Percentiles rank a stretch among this genome's conserved stretches.
Evolutionary conservation across 2,329 filamentous ascomycete species (phyloP).

Genomic region (Cordyceps pruinosa): DNA sequence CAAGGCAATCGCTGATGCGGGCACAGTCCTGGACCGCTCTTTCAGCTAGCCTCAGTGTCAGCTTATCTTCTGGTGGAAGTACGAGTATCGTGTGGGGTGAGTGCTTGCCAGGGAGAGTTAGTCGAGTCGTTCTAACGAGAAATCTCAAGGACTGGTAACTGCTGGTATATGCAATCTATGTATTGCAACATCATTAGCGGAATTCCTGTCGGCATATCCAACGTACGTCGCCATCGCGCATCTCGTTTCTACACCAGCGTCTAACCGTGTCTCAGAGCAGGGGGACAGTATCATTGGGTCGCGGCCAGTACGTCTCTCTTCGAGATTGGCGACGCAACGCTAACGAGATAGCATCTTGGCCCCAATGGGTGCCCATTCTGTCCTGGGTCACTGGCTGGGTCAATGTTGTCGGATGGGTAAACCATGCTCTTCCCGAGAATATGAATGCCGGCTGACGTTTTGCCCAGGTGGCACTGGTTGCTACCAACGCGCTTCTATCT

Average conservation of each 20-base stretch:
- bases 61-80: constrained; percentile 60
- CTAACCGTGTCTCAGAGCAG: constrained; percentile 27
- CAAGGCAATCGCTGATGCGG: neutral
- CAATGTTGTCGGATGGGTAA: constrained; percentile 57
- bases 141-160: constrained; percentile 21
- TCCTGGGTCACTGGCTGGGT: constrained; percentile 47
- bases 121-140: too few relatives aligned
- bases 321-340: too few relatives aligned
- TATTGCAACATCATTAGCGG: constrained; percentile 59
- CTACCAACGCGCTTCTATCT: constrained; percentile 60
- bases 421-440: too few relatives aligned
- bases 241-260: neutral
- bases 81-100: constrained; percentile 64
- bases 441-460: neutral
- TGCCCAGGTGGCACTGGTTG: constrained; percentile 49
- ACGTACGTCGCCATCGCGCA: constrained; percentile 22
- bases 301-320: constrained; percentile 40
- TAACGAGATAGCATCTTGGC: constrained; percentile 17
- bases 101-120: too few relatives aligned
- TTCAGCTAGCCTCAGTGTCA: constrained; percentile 37
- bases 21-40: constrained; percentile 37
- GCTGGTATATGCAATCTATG: constrained; percentile 29
- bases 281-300: constrained; percentile 66
- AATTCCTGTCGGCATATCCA: constrained; percentile 59
- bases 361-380: constrained; percentile 20